Base-by-base conservation (phyloP, 1,139 yeast species). In the Yarrowia galli region DNA sequence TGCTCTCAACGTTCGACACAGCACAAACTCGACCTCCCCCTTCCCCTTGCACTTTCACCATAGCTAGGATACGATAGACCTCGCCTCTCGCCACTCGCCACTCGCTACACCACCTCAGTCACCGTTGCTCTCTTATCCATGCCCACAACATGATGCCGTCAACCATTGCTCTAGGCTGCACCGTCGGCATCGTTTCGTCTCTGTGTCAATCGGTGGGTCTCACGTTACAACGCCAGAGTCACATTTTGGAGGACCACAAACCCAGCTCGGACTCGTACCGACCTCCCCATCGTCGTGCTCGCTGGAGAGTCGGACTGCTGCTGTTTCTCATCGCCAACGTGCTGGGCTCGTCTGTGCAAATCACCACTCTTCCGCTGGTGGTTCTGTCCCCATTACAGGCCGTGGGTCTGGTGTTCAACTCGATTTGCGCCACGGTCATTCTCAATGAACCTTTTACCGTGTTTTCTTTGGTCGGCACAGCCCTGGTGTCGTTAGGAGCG, bases 331-430 rank as follows among this genome's bases (percentile, higher is more conserved):
- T 85, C 13, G 88, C 97, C 64, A 92, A 92, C 73, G 80, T 92
- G 1, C 80, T 92, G 66, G 97, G 98, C 0, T 89, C 96, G 3
- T 82, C 90, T 40, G 89, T 92, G 43, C 97, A 92, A 77, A 87
- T 92, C 53, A 86, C 96, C 1, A 89, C 97, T 0, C 80, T 92
- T 54, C 97, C 97, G 0, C 80, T 92, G 70, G 89, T 92, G 64
- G 84, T 92, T 2, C 77, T 92, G 68, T 88, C 93, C 43, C 97
- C 97, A 0, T 79, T 92, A 65, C 97, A 92, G 76, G 92, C 97
- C 40, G 87, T 89, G n/a, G 97, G 97, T 0, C 82, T 92, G 43
- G 93, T 92, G 3, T 92, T 92, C 81, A 92, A 92, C 77, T 87
- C 96, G 1, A 78, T 91, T 12, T 89, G 92, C 72, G 91, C 96